Evolutionary conservation across 352 stramenopile species (phyloP), one percentile per base, ranked within the genome.

Genomic region (Globisporangium nagaii): DNA sequence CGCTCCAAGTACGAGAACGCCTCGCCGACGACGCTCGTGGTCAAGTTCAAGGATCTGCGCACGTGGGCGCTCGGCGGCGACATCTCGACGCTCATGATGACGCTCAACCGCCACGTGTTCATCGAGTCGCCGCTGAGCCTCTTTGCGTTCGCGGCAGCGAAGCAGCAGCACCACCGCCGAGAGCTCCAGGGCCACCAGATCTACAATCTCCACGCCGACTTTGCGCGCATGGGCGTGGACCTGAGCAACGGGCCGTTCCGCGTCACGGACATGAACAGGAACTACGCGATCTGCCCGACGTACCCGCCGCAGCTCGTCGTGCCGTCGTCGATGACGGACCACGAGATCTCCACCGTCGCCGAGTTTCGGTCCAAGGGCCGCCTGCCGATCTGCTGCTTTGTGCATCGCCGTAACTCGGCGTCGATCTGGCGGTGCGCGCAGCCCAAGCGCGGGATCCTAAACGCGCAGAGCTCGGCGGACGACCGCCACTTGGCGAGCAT

Each of bases 341-440:
- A 61, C 8, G 78, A 92, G 35, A 69, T 95, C 8, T 41, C 56
- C 1, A 79, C 62, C 8, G 83, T 92, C 7, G 86, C 85, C 1
- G 73, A 75, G 40, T 96, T 92, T 39, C 79, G 88, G 3, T 92
- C 83, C 17, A 93, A 93, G 41, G 74, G 83, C 0, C 78, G 88
- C 7, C 54, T 96, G 11, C 86, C 86, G 0, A 85, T 95, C 47
- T 91, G 84, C 51, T 90, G 73, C 34, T 96, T 85, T 53, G 79
- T 90, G 11, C 79, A 93, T 49, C 53, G 70, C 27, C 60, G 58
- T 44, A 93, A 88, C 51, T 63, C 68, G 6, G 84, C 86, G 15
- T 80, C 80, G 12, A 73, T 96, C 37, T 92, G 84, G 75, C 78
- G 87, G 1, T 94, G 85, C 51, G 85, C 85, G 7, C 87, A 96